phyloP scores from a whole-genome alignment of 1,284 basidiomycete genomes.

The Sparassis latifolia region DNA sequence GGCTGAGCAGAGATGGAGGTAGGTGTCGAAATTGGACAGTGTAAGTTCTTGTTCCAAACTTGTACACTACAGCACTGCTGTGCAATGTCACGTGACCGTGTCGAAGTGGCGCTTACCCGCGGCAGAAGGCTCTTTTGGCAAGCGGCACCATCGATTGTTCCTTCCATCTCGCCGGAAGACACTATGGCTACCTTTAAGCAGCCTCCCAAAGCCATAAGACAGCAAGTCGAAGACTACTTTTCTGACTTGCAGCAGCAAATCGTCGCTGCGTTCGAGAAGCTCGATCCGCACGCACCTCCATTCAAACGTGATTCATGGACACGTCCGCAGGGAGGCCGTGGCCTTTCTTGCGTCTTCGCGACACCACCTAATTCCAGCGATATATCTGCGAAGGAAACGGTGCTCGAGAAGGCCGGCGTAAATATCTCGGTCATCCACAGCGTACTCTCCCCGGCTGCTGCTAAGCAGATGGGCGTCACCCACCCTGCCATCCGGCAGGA shows the following conservation, averaged over 20 bases:
- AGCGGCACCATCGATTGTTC: too few relatives aligned
- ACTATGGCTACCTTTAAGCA: too few relatives aligned
- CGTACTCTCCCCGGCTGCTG: constrained; percentile 79
- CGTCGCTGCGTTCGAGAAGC: constrained; percentile 69
- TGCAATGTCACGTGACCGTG: too few relatives aligned
- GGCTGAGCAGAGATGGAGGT: constrained; percentile 13
- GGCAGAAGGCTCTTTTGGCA: too few relatives aligned
- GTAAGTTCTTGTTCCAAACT: too few relatives aligned
- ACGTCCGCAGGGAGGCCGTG: constrained; percentile 79
- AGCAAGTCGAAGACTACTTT: constrained; percentile 78
- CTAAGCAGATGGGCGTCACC: constrained; percentile 72
- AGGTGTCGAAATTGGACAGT: too few relatives aligned
- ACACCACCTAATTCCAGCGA: constrained; percentile 35
- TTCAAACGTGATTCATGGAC: constrained; percentile 91
- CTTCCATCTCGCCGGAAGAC: too few relatives aligned
- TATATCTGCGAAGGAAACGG: constrained; percentile 30
- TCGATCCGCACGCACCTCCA: constrained; percentile 65
- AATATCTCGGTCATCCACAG: constrained; percentile 94
- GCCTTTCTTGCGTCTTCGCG: constrained; percentile 85
- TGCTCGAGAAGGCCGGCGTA: constrained; percentile 95
- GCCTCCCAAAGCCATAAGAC: constrained; percentile 56
- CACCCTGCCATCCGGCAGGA: too few relatives aligned
- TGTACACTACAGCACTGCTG: too few relatives aligned
- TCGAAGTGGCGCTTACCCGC: too few relatives aligned
- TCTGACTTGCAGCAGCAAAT: constrained; percentile 78